phyloP scores from a whole-genome alignment of 164 flowering plant genomes.

The Berberis thunbergii region DNA sequence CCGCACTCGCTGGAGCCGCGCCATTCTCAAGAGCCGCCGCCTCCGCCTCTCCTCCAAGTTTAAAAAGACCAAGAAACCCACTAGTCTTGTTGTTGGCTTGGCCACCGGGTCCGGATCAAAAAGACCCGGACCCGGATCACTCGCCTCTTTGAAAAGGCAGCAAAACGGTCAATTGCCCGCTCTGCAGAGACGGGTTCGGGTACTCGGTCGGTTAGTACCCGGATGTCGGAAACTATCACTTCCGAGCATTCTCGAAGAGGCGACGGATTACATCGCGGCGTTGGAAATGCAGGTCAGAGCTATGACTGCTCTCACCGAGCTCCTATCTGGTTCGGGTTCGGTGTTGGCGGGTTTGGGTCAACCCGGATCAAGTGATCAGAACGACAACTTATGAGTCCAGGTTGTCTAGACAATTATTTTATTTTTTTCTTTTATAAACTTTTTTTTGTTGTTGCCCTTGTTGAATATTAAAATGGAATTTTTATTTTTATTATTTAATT shows the following conservation, averaged over 20 bases:
- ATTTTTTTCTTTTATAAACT: too few relatives aligned
- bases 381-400: too few relatives aligned
- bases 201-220: slow-evolving; percentile 64
- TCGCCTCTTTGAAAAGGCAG: background rate
- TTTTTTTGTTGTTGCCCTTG: too few relatives aligned
- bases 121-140: too few relatives aligned
- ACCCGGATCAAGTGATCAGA: too few relatives aligned
- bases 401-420: too few relatives aligned
- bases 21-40: slow-evolving; percentile 33
- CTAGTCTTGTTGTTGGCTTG: background rate
- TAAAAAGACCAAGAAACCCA: slow-evolving; percentile 20
- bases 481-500: too few relatives aligned
- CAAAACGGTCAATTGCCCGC: slow-evolving; percentile 19
- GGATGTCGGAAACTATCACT: slow-evolving; percentile 57
- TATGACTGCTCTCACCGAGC: slow-evolving; percentile 43
- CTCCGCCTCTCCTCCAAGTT: slow-evolving; percentile 35
- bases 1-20: slow-evolving; percentile 69
- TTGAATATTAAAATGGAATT: too few relatives aligned
- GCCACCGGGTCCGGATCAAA: background rate
- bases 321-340: background rate
- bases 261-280: slow-evolving; percentile 61
- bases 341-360: too few relatives aligned
- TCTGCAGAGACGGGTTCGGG: slow-evolving; percentile 34
- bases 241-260: slow-evolving; percentile 59
- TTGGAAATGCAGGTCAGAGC: slow-evolving; percentile 69